phyloP scores from a whole-genome alignment of 352 stramenopile species.

The Phytophthora colocasiae region DNA sequence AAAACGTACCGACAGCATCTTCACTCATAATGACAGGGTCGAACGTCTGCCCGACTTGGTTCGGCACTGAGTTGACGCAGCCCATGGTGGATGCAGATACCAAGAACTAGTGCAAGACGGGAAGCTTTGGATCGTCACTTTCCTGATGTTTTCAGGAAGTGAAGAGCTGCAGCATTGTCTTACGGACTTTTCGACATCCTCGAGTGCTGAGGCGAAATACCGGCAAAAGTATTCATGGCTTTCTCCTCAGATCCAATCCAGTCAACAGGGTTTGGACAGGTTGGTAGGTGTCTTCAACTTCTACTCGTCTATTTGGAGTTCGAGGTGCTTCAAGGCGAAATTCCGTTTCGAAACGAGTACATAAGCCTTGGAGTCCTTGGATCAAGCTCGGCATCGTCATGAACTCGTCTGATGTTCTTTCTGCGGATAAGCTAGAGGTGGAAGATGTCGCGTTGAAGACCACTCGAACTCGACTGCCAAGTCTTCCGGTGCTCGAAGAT shows the following conservation, averaged over 20 bases:
- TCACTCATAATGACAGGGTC: slow-evolving; percentile 50
- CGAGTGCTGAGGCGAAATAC: slow-evolving; percentile 19
- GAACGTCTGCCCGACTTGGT: slow-evolving; percentile 51
- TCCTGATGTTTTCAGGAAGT: slow-evolving; percentile 27
- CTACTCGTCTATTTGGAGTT: too few species aligned
- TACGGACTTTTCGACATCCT: slow-evolving; percentile 19
- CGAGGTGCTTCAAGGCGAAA: too few species aligned
- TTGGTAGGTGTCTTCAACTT: neutral
- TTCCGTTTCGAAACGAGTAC: slow-evolving; percentile 25
- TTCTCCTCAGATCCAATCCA: slow-evolving; percentile 23
- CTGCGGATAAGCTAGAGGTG: slow-evolving; percentile 22
- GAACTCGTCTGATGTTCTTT: slow-evolving; percentile 21
- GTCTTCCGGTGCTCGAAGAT: slow-evolving; percentile 36
- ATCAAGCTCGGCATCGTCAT: slow-evolving; percentile 12
- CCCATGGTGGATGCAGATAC: slow-evolving; percentile 45
- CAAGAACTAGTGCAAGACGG: slow-evolving; percentile 6
- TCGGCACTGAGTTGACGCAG: slow-evolving; percentile 69
- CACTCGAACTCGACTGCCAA: slow-evolving; percentile 18
- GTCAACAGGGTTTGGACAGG: slow-evolving; percentile 2
- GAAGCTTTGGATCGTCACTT: slow-evolving; percentile 11
- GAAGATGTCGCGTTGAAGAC: slow-evolving; percentile 18
- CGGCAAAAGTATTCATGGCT: slow-evolving; percentile 18
- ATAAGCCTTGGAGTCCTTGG: neutral
- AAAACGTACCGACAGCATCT: slow-evolving; percentile 34
- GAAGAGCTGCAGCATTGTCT: slow-evolving; percentile 18